Evolutionary conservation across 2,329 filamentous ascomycete species (phyloP).

Genomic region (Pseudogymnoascus sp.): DNA sequence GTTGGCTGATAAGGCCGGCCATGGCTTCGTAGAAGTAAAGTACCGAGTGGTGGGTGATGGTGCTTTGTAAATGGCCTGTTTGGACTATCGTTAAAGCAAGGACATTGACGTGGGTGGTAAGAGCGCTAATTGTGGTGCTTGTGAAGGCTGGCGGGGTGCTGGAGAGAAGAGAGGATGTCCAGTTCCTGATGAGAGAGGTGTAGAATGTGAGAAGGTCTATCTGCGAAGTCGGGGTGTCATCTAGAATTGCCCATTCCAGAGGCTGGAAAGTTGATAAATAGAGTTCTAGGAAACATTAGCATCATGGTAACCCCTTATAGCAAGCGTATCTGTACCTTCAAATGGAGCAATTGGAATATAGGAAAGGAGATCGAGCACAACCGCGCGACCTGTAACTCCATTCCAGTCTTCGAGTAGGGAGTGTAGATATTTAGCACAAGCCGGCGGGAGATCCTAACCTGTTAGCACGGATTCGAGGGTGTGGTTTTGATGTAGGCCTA

Average conservation of each 20-base stretch:
- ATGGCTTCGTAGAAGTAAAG: slow-evolving; percentile 63
- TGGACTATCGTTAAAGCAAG: slow-evolving; percentile 54
- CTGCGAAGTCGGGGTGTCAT: slow-evolving; percentile 44
- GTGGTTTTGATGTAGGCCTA: slow-evolving; percentile 24
- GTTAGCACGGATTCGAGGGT: slow-evolving; percentile 14
- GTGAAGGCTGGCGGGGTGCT: slow-evolving; percentile 20
- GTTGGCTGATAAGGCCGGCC: slow-evolving; percentile 46
- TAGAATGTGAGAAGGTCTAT: slow-evolving; percentile 58
- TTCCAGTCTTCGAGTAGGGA: slow-evolving; percentile 54
- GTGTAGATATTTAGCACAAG: slow-evolving; percentile 38
- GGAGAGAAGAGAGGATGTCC: slow-evolving; percentile 40
- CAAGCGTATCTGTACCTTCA: slow-evolving; percentile 34
- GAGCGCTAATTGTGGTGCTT: slow-evolving; percentile 28
- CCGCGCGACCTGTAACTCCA: slow-evolving; percentile 43
- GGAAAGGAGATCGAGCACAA: slow-evolving; percentile 49
- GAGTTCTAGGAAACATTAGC: slow-evolving; percentile 36
- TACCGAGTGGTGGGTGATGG: slow-evolving; percentile 44
- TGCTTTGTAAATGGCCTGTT: slow-evolving; percentile 31
- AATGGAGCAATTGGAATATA: slow-evolving; percentile 48
- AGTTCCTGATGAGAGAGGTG: slow-evolving; percentile 53
- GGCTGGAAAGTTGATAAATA: slow-evolving; percentile 39
- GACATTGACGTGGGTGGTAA: slow-evolving; percentile 42
- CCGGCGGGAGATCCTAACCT: slow-evolving; percentile 27
- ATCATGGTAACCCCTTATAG: not conserved
- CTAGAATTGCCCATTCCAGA: slow-evolving; percentile 43